phyloP scores from a whole-genome alignment of 768 basidiomycete genomes.

The Tubosaeta sp. region DNA sequence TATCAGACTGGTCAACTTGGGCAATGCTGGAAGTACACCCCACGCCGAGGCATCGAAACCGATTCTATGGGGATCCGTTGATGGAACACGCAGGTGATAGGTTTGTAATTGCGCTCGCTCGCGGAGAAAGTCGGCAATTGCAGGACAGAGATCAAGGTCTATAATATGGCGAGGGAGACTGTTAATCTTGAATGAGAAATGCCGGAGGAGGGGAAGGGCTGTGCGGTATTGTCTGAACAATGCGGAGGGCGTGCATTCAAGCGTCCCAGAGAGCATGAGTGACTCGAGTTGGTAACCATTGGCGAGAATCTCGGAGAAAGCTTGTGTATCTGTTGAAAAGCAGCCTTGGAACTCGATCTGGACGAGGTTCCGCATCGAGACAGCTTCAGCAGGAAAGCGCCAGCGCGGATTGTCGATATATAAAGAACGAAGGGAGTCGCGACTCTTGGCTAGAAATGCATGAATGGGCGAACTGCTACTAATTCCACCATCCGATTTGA shows the following conservation, averaged over 20 bases:
- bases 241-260: conserved; percentile 49
- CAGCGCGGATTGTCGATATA: conserved; percentile 52
- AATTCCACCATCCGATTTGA: conserved; percentile 41
- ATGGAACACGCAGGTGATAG: conserved; percentile 45
- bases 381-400: conserved; percentile 49
- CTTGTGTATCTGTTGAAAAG: conserved; percentile 45
- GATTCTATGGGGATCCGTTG: conserved; percentile 43
- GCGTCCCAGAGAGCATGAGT: conserved; percentile 48
- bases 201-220: conserved; percentile 57
- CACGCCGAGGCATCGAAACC: conserved; percentile 69
- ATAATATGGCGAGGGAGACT: conserved; percentile 38
- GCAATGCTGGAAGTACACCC: conserved; percentile 63
- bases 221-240: conserved; percentile 43
- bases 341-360: conserved; percentile 58
- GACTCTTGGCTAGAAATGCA: conserved; percentile 49
- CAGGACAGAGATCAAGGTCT: conserved; percentile 65
- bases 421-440: conserved; percentile 48
- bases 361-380: conserved; percentile 62
- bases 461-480: conserved; percentile 34
- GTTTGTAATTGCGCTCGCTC: conserved; percentile 49
- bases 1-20: conserved; percentile 45
- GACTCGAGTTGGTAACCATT: conserved; percentile 63
- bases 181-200: conserved; percentile 56
- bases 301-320: conserved; percentile 55
- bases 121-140: conserved; percentile 63